Percentiles rank a stretch among this genome's conserved stretches.
Conservation (phyloP, 164 flowering plant species). For the Stephania yunnanensis region DNA sequence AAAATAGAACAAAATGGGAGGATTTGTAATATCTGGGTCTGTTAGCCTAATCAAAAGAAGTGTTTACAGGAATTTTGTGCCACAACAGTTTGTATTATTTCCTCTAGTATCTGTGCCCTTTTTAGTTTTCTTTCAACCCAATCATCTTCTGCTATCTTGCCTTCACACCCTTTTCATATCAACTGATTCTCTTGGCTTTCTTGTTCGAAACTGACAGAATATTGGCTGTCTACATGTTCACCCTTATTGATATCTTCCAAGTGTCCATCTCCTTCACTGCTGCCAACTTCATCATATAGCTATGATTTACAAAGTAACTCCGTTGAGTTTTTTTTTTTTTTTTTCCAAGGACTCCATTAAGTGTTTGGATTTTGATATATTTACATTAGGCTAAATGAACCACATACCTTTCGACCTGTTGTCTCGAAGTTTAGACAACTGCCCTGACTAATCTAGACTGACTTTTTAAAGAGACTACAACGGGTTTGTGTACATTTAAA, state of each 20-base stretch:
- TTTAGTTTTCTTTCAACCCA: background rate
- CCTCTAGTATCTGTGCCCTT: too few species aligned
- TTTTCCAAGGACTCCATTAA: too few species aligned
- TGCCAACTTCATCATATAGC: background rate
- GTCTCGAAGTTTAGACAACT: too few species aligned
- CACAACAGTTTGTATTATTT: background rate
- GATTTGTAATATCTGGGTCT: constrained; percentile 12
- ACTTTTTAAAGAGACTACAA: too few species aligned
- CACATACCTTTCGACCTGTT: background rate
- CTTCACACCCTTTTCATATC: background rate
- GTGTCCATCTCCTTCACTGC: background rate
- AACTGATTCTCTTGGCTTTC: background rate
- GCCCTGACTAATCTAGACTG: too few species aligned
- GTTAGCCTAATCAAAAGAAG: background rate
- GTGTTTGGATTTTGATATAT: too few species aligned
- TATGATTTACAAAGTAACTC: background rate
- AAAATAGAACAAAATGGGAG: constrained; percentile 9
- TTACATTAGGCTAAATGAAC: background rate
- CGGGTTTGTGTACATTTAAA: too few species aligned
- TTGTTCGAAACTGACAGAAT: background rate
- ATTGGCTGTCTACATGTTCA: background rate
- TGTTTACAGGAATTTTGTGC: constrained; percentile 11
- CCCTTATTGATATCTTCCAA: background rate
- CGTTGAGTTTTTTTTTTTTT: too few species aligned
- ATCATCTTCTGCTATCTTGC: background rate